A percentile compares a stretch with the other conserved stretches of the same genome.
Evolutionary conservation across 345 rosid genomes (phyloP).

Genomic region (Citrus sp.): DNA sequence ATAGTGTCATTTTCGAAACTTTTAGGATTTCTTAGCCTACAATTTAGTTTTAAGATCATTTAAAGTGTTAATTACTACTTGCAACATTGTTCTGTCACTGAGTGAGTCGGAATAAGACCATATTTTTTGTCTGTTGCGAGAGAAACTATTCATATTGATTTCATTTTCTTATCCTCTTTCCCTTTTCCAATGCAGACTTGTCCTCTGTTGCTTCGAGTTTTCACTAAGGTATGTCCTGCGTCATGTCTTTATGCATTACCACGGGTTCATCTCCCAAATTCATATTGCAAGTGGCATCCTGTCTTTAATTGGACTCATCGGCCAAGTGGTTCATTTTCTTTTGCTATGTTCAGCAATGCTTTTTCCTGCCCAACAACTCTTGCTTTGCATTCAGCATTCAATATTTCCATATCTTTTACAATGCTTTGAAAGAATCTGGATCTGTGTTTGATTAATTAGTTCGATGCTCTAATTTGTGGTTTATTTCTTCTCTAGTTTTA

Average conservation of each 20-base stretch:
- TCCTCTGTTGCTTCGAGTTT: conserved; percentile 88
- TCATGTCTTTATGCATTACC: not conserved
- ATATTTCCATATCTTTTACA: not conserved
- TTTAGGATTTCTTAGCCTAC: not conserved
- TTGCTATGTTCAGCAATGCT: not conserved
- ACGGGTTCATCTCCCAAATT: not conserved
- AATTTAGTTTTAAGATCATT: not conserved
- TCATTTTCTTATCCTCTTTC: not conserved
- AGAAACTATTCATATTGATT: not conserved
- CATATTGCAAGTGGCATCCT: not conserved
- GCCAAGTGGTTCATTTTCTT: not conserved
- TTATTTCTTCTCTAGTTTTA: not conserved
- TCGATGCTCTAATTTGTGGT: not conserved
- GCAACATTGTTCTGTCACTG: not conserved
- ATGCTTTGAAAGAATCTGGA: not conserved
- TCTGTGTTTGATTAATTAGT: not conserved
- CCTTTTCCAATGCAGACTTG: conserved; percentile 60
- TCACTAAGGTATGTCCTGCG: conserved; percentile 67
- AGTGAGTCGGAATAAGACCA: not conserved
- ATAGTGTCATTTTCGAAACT: not conserved
- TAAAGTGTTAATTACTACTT: not conserved
- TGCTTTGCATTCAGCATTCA: not conserved
- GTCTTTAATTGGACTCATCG: not conserved
- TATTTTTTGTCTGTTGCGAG: not conserved
- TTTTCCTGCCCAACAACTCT: not conserved